Percentiles rank a stretch among this genome's conserved stretches.
Conservation (phyloP, 768 basidiomycete genomes). For the Neoboletus magnificus region DNA sequence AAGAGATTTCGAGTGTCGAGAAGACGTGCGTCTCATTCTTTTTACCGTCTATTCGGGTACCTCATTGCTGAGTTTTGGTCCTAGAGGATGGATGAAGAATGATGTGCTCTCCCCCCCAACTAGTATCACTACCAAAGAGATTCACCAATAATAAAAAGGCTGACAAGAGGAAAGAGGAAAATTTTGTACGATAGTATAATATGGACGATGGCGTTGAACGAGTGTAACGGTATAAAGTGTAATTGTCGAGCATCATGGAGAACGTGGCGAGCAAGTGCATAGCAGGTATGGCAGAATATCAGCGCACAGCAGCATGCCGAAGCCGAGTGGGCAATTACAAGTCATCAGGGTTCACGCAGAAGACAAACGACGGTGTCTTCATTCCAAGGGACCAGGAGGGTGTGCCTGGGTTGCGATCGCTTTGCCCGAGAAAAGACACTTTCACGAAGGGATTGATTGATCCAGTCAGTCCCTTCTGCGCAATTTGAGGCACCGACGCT, state of each 20-base stretch:
- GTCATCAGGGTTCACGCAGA: conserved; percentile 94
- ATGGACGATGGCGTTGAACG: neutral
- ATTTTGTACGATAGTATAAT: neutral
- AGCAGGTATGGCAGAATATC: no score
- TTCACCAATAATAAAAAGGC: no score
- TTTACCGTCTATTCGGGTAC: neutral
- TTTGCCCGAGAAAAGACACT: conserved; percentile 81
- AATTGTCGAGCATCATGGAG: no score
- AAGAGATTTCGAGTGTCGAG: conserved; percentile 24
- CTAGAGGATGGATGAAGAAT: neutral
- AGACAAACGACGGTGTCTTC: conserved; percentile 95
- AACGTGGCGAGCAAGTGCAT: no score
- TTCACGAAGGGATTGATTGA: conserved; percentile 91
- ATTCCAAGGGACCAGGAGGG: conserved; percentile 80
- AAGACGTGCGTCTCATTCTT: neutral
- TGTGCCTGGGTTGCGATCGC: conserved; percentile 91
- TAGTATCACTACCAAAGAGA: neutral
- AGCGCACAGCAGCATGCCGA: no score
- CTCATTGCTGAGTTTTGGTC: neutral
- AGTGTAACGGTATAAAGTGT: neutral
- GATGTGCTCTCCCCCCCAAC: neutral
- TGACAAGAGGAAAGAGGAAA: neutral
- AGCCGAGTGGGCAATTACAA: conserved; percentile 92
- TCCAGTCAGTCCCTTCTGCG: conserved; percentile 65
- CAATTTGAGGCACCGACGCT: conserved; percentile 35